Base-by-base conservation (phyloP, 345 rosid genomes). In the Murraya koenigii region DNA sequence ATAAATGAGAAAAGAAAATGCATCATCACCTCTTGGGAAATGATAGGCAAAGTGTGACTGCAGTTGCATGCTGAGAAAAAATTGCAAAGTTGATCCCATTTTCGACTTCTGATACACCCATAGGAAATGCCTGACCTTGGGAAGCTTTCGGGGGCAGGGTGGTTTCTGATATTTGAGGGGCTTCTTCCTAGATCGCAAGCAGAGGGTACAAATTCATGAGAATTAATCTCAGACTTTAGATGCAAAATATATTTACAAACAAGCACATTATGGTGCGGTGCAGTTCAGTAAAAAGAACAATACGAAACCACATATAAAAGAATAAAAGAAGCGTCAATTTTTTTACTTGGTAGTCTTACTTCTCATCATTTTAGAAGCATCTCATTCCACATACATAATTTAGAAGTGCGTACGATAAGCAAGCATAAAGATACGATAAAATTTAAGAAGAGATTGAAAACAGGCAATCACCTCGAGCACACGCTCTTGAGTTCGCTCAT, bases 71-170 rank as follows among this genome's bases (percentile, higher is more conserved):
- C 83, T 90, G 97, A 26, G 96, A 93, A 84, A 92, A 95, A 64
- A 93, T 79, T 63, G 98, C 87, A 85, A 95, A 95, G 72, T 93
- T 95, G 83, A 91, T 88, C 76, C 99, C 96, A 7, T 83, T 89
- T 22, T 89, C 89, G 65, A 86, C 88, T 90, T 91, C 87, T 3
- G 98, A 90, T 13, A 88, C 94, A 25, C 99, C 99, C 15, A 95
- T 79, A 39, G 97, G 99, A 86, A 84, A 90, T 47, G 87, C 81
- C 84, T 90, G 93, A 66, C 99, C 99, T 32, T 90, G 87, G 47
- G 82, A 93, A 60, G 79, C 83, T 71, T 80, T 86, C 6, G 90
- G 84, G 6, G 84, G 80, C n/a, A 75, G 82, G 39, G 26, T 77
- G 28, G 81, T 66, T 65, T 83, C 89, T 60, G 86, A 72, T 87